Conservation (phyloP, 148 eudicot genomes). For the Nyssa sinensis region DNA sequence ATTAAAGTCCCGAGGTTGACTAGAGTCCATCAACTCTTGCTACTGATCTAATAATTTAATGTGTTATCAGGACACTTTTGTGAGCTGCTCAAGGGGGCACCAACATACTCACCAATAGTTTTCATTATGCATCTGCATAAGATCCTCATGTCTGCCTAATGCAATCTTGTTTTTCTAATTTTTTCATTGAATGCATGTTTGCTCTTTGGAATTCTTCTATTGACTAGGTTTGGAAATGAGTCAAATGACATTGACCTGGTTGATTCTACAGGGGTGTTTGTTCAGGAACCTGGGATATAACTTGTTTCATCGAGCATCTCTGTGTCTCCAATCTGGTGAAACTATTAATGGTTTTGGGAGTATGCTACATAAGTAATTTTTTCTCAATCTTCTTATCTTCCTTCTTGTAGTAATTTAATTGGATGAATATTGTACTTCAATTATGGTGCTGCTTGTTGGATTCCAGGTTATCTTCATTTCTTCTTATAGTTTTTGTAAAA, state of each 20-base stretch:
- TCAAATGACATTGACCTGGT: not conserved
- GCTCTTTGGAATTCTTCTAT: not conserved
- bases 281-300: slow-evolving; percentile 46
- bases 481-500: not conserved
- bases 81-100: too few species aligned
- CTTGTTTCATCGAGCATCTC: slow-evolving; percentile 45
- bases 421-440: not conserved
- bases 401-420: not conserved
- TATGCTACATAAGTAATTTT: slow-evolving; percentile 39
- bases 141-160: not conserved
- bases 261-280: slow-evolving; percentile 35
- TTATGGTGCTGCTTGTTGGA: not conserved
- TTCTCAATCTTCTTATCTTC: not conserved
- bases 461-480: not conserved
- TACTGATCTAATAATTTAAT: too few species aligned
- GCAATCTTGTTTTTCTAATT: not conserved
- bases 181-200: not conserved
- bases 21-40: too few species aligned
- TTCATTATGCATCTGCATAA: not conserved
- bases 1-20: too few species aligned
- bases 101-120: too few species aligned
- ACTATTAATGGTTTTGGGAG: slow-evolving; percentile 30
- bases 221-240: slow-evolving; percentile 1
- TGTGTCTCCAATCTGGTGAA: slow-evolving; percentile 36
- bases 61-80: too few species aligned